Percentiles rank a stretch among this genome's conserved stretches.
phyloP scores from a whole-genome alignment of 1,139 yeast genomes.

The Suhomyces panamericanus region DNA sequence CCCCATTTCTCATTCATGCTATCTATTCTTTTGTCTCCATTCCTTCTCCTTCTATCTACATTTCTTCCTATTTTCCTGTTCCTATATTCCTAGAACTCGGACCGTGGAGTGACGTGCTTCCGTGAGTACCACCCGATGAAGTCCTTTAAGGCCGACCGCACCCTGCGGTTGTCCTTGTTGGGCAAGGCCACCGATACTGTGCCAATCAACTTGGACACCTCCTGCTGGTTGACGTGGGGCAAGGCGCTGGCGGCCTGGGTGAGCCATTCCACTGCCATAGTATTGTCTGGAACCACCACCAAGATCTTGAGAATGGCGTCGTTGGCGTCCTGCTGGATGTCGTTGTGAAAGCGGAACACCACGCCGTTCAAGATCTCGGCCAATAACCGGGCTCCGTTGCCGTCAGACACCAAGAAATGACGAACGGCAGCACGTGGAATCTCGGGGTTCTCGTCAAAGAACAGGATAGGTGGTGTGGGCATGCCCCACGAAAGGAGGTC shows the following conservation, averaged over 20 bases:
- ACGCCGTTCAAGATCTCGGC: constrained; percentile 62
- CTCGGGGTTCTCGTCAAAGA: constrained; percentile 49
- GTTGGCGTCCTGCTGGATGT: constrained; percentile 72
- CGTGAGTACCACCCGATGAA: constrained; percentile 83
- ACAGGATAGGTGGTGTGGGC: constrained; percentile 75
- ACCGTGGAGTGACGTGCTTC: constrained; percentile 64
- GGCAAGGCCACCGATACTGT: constrained; percentile 61
- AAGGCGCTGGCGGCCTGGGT: constrained; percentile 53
- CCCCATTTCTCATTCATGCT: too few species aligned
- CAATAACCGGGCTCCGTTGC: constrained; percentile 60
- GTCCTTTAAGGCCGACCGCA: constrained; percentile 68
- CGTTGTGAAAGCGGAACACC: constrained; percentile 69
- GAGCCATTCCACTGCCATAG: constrained; percentile 59
- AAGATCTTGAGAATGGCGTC: constrained; percentile 71
- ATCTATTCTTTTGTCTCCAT: too few species aligned
- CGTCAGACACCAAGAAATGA: constrained; percentile 36
- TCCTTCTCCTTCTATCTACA: background rate
- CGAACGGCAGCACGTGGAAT: constrained; percentile 53
- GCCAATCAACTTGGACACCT: constrained; percentile 58
- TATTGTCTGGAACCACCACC: constrained; percentile 47
- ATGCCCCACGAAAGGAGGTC: constrained; percentile 86
- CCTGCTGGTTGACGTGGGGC: constrained; percentile 67
- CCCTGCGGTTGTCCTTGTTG: constrained; percentile 71
- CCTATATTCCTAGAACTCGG: constrained; percentile 21
- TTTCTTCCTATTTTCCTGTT: background rate